Evolutionary conservation across 2,329 filamentous ascomycete genomes (phyloP), one percentile per base, ranked within the genome.

Genomic region (Blumeriella jaapii): DNA sequence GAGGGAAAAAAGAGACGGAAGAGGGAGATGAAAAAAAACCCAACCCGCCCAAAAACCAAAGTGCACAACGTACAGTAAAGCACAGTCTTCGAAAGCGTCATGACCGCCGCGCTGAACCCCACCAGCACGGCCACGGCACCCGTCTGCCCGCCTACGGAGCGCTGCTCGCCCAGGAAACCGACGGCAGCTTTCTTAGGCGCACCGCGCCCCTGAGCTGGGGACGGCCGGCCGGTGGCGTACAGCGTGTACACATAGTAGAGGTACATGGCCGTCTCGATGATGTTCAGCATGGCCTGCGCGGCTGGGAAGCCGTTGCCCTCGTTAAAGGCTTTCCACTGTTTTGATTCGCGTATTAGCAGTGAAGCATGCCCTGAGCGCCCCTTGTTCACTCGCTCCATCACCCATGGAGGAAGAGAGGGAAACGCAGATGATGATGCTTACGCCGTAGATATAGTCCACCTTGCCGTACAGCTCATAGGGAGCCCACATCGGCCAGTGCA

Each of bases 1-100:
- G n/a, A n/a, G n/a, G n/a, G n/a, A n/a, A n/a, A n/a, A n/a, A n/a
- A n/a, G n/a, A n/a, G n/a, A n/a, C n/a, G n/a, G n/a, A n/a, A n/a
- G n/a, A n/a, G n/a, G n/a, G n/a, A n/a, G n/a, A n/a, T n/a, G n/a
- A n/a, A n/a, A n/a, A n/a, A n/a, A n/a, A n/a, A n/a, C n/a, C n/a
- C n/a, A n/a, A n/a, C n/a, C n/a, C n/a, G 22, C 10, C 3, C 22
- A 24, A 8, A n/a, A 10, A 4, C 10, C 22, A 24, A n/a, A n/a
- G 22, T 4, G 7, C 9, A 24, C 6, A 26, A 62, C 67, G 61
- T 47, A 76, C 77, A 73, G 48, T 82, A 82, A 5, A 83, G 54
- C 16, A 75, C 50, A 2, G 78, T 82, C 62, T 82, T 82, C 51
- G 69, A 72, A 13, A 80, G 52, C 2, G 78, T 82, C 65, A 81